Base-by-base conservation (phyloP, 176 grass and related monocot species). In the Aegilops longissima region DNA sequence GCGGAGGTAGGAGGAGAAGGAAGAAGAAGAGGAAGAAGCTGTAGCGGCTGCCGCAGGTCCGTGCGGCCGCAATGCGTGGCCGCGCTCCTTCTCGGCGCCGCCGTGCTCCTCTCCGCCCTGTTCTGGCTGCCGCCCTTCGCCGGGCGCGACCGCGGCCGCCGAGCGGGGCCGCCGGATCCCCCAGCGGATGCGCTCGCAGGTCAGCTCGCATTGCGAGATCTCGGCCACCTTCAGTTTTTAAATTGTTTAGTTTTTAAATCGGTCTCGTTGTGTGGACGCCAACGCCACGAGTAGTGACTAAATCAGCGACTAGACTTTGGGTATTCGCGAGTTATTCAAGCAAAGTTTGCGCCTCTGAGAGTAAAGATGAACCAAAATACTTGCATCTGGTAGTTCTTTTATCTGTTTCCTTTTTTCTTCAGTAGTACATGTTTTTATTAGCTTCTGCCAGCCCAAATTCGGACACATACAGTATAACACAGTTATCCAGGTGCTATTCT, bases 121-220 rank as follows among this genome's bases (percentile, higher is more conserved):
- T 97, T 97, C 93, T 90, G 89, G 93, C 74, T 97, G 30, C 93
- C 89, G 77, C 95, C 91, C 7, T 95, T 95, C 73, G 36, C 64
- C n/a, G 78, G 88, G 16, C 87, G 76, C 76, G 9, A 76, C 80
- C 85, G 77, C 71, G n/a, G 80, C 80, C 82, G 81, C 71, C 8
- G 30, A 6, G 66, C 29, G 34, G 80, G 25, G 74, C 59, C 63
- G 17, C 54, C 38, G 61, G 87, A 67, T 56, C 34, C 81, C 44
- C 66, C 77, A 34, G 85, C 74, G 20, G 90, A 58, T 33, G 64
- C 23, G 56, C 21, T 91, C 61, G 73, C 82, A 91, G 95, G 93
- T 95, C 58, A 95, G 85, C 63, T 45, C 18, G 31, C 80, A n/a
- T 68, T 70, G 77, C 79, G 74, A 54, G 78, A 83, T 89, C 82